phyloP scores from a whole-genome alignment of 768 basidiomycete genomes.

The Phanerochaete sordida region DNA sequence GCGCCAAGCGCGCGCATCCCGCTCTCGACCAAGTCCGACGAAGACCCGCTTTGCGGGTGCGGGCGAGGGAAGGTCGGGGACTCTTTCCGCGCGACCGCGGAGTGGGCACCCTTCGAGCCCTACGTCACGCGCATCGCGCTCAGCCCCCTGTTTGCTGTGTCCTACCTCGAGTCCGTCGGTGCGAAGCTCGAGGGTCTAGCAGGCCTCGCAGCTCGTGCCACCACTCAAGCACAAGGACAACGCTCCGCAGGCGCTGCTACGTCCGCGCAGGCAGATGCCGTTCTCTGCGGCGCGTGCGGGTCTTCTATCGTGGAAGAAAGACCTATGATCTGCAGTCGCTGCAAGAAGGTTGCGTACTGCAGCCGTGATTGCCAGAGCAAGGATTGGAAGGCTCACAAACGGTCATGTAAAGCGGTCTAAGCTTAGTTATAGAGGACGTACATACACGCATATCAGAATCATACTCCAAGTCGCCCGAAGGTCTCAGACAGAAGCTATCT shows the following conservation, averaged over 20 bases:
- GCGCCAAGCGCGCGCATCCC: constrained; percentile 30
- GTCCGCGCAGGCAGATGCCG: neutral
- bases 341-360: constrained; percentile 10
- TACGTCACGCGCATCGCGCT: constrained; percentile 48
- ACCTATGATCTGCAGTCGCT: constrained; percentile 4
- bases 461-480: no score
- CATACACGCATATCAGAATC: no score
- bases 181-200: neutral
- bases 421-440: no score
- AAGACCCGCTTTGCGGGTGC: constrained; percentile 48
- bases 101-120: constrained; percentile 38
- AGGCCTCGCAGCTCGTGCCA: neutral
- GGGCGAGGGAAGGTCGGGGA: constrained; percentile 43
- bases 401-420: neutral
- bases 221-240: neutral
- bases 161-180: constrained; percentile 40
- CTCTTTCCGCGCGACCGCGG: constrained; percentile 26
- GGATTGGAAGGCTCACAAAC: constrained; percentile 9
- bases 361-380: constrained; percentile 5
- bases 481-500: no score
- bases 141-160: constrained; percentile 48
- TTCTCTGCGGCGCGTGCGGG: neutral
- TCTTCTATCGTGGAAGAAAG: neutral
- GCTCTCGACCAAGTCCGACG: constrained; percentile 30
- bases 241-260: neutral